Evolutionary conservation across 768 basidiomycete genomes (phyloP).

Genomic region (Neoboletus magnificus): DNA sequence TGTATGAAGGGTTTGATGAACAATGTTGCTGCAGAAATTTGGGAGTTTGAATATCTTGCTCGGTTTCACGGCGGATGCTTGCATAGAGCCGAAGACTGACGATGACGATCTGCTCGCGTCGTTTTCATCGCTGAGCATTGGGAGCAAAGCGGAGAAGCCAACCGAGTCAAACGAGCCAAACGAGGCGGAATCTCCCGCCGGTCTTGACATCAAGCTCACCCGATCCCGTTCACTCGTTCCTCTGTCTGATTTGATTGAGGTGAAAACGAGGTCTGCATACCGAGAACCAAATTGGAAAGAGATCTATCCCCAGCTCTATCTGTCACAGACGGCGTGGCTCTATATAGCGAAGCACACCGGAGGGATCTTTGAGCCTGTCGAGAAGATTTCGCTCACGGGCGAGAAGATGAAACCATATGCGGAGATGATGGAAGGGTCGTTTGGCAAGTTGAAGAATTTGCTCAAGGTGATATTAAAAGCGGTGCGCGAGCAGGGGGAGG

Average conservation of each 20-base stretch:
- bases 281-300: conserved; percentile 53
- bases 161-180: background rate
- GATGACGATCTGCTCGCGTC: conserved; percentile 27
- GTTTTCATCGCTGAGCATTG: conserved; percentile 25
- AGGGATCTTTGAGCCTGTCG: conserved; percentile 50
- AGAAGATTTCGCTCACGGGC: conserved; percentile 42
- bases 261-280: conserved; percentile 31
- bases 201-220: conserved; percentile 22
- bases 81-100: conserved; percentile 14
- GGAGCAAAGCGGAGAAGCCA: background rate
- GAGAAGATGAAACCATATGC: conserved; percentile 23
- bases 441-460: conserved; percentile 28
- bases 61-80: conserved; percentile 54
- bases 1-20: background rate
- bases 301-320: conserved; percentile 60
- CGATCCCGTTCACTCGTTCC: conserved; percentile 30
- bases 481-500: conserved; percentile 50
- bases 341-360: conserved; percentile 56
- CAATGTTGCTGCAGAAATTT: conserved; percentile 42
- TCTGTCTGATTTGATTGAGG: conserved; percentile 35
- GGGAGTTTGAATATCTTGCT: conserved; percentile 57
- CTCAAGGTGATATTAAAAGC: conserved; percentile 42
- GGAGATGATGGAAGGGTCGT: conserved; percentile 15
- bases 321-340: conserved; percentile 64
- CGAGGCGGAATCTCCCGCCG: background rate